Evolutionary conservation across 2,329 filamentous ascomycete genomes (phyloP), one percentile per base, ranked within the genome.

Genomic region (Calcarisporium arbuscula): DNA sequence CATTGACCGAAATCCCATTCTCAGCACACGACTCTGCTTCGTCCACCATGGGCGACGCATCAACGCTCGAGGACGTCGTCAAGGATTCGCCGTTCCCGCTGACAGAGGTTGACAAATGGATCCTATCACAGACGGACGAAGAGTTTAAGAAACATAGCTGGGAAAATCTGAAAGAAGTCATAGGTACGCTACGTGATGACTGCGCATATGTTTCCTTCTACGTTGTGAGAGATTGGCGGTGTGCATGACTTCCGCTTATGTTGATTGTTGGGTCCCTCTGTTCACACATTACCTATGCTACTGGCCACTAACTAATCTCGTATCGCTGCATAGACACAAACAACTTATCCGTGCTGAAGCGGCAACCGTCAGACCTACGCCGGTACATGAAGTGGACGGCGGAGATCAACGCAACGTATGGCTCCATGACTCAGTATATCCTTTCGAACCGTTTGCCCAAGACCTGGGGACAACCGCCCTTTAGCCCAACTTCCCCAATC

Each of bases 381-480:
- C 73, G 74, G 26, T 95, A 95, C 53, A 80, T 90, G 49, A 67
- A 80, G 52, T 95, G 82, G 73, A 85, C 82, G 11, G 66, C 75
- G 30, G 68, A 79, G 38, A 77, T 82, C 32, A 82, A 83, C 47
- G 69, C 72, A 38, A 61, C 81, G 47, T 85, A 92, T 64, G 87
- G 88, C 41, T 85, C 79, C 44, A 83, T 94, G 52, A 81, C 85
- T 61, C 70, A 79, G 37, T 95, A 85, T 57, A 74, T 95, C 32
- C 65, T 94, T 35, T 67, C 70, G 36, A 71, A 92, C 58, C 73
- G 87, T 25, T 65, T 95, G 40, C 73, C 76, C 19, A 59, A 62
- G 36, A 50, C 58, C 34, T 95, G 89, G 89, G 74, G 74, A 3
- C 43, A 52, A 19, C 70, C 72, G 12, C 75, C 76, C 5, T 80